These are phyloP conservation scores for Fusarium hostae DNA, from an alignment of 2,329 filamentous ascomycete genomes.

Conservation along the genomic window DNA sequence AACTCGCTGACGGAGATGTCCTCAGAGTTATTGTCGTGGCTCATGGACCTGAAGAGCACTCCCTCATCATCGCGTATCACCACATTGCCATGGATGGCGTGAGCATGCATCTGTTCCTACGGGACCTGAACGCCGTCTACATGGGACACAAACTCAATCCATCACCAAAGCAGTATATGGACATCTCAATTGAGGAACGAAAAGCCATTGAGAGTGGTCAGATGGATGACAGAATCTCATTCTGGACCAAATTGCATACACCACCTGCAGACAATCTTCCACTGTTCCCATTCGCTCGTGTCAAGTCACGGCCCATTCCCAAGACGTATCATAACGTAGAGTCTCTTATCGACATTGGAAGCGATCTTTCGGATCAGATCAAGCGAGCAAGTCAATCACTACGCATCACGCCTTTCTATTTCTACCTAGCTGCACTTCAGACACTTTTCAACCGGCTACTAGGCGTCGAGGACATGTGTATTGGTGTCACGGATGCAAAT, in stretches of 20 bases:
- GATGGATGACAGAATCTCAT: not conserved
- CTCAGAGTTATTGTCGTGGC: not conserved
- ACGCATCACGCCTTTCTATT: not conserved
- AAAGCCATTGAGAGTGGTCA: not conserved
- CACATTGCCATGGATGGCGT: constrained; percentile 1
- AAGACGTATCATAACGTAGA: not conserved
- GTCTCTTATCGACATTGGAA: not conserved
- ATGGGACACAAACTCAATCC: not conserved
- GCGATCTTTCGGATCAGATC: not conserved
- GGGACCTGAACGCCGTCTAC: not conserved
- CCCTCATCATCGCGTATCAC: not conserved
- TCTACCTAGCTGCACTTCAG: not conserved
- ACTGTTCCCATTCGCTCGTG: not conserved
- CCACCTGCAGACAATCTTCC: not conserved
- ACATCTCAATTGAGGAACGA: not conserved
- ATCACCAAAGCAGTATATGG: not conserved
- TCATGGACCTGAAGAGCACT: not conserved
- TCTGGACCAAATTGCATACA: not conserved
- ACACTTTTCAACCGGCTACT: not conserved
- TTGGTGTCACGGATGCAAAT: not conserved
- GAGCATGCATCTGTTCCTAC: not conserved
- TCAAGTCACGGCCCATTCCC: not conserved
- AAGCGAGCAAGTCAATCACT: not conserved
- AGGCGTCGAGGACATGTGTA: not conserved
- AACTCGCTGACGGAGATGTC: not conserved